These are phyloP conservation scores for Biscogniauxia mediterranea DNA, from an alignment of 2,329 filamentous ascomycete genomes.

Conservation along the genomic window DNA sequence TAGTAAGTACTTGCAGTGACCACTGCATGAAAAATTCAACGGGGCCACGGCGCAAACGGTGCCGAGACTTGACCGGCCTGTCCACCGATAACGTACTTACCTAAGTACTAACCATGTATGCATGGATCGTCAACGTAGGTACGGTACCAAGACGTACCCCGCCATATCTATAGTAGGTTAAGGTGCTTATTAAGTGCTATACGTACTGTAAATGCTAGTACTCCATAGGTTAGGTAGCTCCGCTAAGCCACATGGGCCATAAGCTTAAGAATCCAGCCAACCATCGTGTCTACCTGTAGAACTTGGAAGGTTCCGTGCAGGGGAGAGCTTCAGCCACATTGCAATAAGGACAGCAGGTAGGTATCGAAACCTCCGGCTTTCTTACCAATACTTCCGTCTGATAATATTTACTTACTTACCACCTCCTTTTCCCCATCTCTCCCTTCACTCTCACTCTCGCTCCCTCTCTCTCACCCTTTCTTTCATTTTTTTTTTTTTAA, in stretches of 20 bases:
- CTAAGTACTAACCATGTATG: neutral
- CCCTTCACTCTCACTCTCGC: no score
- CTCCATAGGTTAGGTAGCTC: no score
- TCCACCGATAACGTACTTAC: neutral
- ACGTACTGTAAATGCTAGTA: no score
- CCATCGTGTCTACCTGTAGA: no score
- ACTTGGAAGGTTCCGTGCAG: neutral
- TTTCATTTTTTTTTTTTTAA: no score
- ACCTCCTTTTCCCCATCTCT: conserved; percentile 5
- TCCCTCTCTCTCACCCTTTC: no score
- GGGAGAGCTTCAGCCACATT: conserved; percentile 26
- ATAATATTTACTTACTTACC: neutral
- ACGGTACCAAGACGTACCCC: neutral
- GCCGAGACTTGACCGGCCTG: neutral
- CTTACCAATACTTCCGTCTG: conserved; percentile 7
- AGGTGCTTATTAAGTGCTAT: no score
- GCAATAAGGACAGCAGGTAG: no score
- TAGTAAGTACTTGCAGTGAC: no score
- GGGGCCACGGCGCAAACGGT: neutral
- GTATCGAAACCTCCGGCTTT: conserved; percentile 2
- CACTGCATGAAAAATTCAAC: neutral
- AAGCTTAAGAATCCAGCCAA: no score
- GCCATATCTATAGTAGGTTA: no score
- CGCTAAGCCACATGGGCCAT: neutral
- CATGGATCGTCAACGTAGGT: no score